phyloP scores from a whole-genome alignment of 345 rosid species.

The Mangifera indica region DNA sequence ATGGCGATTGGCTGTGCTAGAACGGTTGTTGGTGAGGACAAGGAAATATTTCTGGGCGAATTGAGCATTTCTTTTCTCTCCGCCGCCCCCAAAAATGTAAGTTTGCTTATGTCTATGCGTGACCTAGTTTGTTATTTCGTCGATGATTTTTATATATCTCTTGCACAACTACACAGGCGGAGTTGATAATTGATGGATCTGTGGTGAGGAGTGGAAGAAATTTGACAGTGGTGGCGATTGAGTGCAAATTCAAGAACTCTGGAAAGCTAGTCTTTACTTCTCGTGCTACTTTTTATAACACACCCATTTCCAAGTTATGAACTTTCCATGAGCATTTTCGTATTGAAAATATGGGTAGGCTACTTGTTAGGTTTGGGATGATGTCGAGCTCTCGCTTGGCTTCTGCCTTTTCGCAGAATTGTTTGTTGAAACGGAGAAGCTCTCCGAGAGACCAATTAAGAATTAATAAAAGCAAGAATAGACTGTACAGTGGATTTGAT shows the following conservation, averaged over 20 bases:
- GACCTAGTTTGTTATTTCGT: background rate
- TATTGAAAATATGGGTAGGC: background rate
- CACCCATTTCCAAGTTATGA: conserved; percentile 35
- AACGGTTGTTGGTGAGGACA: conserved; percentile 56
- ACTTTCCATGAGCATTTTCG: background rate
- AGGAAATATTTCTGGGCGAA: conserved; percentile 64
- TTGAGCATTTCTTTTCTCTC: conserved; percentile 65
- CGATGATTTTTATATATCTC: too few relatives aligned
- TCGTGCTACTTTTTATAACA: conserved; percentile 65
- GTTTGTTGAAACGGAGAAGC: too few relatives aligned
- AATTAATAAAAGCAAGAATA: too few relatives aligned
- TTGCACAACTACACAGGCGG: conserved; percentile 32
- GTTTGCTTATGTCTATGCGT: background rate
- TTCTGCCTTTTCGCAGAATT: too few relatives aligned
- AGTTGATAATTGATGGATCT: conserved; percentile 55
- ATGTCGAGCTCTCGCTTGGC: too few relatives aligned
- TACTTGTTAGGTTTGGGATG: too few relatives aligned
- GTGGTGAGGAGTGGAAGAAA: conserved; percentile 75
- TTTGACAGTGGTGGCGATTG: conserved; percentile 52
- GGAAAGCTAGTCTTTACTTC: conserved; percentile 46
- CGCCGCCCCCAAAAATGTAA: conserved; percentile 41
- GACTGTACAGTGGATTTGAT: too few relatives aligned
- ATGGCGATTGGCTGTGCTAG: conserved; percentile 62
- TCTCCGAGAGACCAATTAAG: too few relatives aligned
- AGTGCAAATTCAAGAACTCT: conserved; percentile 53